Conservation (phyloP, 305 asterid genomes). For the Fraxinus albicans region DNA sequence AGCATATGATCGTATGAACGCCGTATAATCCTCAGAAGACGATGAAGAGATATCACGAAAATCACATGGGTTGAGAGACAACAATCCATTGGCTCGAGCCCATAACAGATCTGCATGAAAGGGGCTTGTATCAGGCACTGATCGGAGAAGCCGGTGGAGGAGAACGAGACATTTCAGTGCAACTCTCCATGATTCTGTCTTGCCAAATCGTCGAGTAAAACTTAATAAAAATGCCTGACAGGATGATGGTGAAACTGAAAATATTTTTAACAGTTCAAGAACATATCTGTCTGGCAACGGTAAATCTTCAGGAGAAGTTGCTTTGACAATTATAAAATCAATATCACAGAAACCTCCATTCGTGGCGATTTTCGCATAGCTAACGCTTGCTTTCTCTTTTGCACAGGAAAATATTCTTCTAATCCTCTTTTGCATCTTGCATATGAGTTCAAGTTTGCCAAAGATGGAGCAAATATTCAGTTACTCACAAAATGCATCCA, state of each 20-base stretch:
- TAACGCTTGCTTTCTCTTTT: conserved; percentile 45
- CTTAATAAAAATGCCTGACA: conserved; percentile 38
- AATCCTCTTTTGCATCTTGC: conserved; percentile 50
- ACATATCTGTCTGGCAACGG: conserved; percentile 53
- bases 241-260: conserved; percentile 51
- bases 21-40: conserved; percentile 46
- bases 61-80: conserved; percentile 54
- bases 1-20: conserved; percentile 57
- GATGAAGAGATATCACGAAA: conserved; percentile 59
- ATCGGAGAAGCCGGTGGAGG: conserved; percentile 60
- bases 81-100: conserved; percentile 42
- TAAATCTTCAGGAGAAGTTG: conserved; percentile 62
- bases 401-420: conserved; percentile 41
- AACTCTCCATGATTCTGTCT: conserved; percentile 61
- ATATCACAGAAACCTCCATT: conserved; percentile 60
- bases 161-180: conserved; percentile 72
- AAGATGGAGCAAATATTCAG: not conserved
- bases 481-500: not conserved
- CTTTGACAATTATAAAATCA: conserved; percentile 47
- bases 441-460: not conserved
- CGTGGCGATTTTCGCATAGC: conserved; percentile 64
- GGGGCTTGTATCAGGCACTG: conserved; percentile 35
- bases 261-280: conserved; percentile 43
- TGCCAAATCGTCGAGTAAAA: conserved; percentile 44
- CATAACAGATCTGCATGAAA: conserved; percentile 50